Percentiles rank a stretch among this genome's conserved stretches.
phyloP scores from a whole-genome alignment of 371 early-diverging fungal species.

The Quaeritorhiza haematococci region DNA sequence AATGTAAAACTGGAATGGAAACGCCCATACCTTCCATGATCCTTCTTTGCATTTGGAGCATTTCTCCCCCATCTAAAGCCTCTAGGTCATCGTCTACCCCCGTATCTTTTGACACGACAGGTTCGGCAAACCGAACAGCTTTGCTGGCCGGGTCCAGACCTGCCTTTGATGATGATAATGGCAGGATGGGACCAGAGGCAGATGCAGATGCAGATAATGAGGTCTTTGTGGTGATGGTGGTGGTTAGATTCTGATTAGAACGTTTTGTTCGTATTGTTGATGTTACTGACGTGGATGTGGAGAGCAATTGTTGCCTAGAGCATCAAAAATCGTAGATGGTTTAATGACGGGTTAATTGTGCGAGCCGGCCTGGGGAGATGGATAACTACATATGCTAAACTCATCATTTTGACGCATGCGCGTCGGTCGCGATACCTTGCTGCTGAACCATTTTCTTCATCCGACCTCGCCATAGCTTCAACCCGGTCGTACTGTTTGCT shows the following conservation, averaged over 20 bases:
- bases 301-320: not conserved
- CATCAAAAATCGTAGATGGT: not conserved
- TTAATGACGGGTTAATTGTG: constrained; percentile 27
- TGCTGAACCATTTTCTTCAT: constrained; percentile 5
- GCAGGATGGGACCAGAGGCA: too few relatives aligned
- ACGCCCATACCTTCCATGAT: constrained; percentile 69
- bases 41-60: constrained; percentile 69
- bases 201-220: too few relatives aligned
- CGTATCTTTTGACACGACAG: constrained; percentile 17
- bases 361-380: not conserved
- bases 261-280: not conserved
- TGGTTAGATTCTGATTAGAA: not conserved
- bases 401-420: too few relatives aligned
- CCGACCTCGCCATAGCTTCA: constrained; percentile 19
- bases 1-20: too few relatives aligned
- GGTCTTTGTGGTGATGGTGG: constrained; percentile 1
- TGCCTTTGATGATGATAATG: too few relatives aligned
- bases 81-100: constrained; percentile 39
- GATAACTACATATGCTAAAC: not conserved
- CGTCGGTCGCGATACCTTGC: too few relatives aligned
- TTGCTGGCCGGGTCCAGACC: constrained; percentile 22
- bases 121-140: constrained; percentile 44
- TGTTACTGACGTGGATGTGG: not conserved
- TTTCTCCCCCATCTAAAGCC: constrained; percentile 45
- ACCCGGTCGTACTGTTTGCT: constrained; percentile 31